Evolutionary conservation across 768 basidiomycete species (phyloP).

Genomic region (Pleurotus salmoneostramineus): DNA sequence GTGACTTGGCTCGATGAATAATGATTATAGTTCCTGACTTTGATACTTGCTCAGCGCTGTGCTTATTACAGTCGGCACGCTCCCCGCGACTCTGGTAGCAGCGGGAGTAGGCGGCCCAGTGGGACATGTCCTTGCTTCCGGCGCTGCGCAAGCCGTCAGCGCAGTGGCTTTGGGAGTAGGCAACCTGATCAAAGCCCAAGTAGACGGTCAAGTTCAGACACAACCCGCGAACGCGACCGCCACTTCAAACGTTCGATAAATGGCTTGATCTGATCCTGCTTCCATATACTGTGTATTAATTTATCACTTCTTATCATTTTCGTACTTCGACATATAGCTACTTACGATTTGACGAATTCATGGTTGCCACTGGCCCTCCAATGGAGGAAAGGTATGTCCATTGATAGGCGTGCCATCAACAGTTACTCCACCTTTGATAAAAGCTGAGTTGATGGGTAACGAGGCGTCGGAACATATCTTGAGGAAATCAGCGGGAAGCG

Average conservation of each 20-base stretch:
- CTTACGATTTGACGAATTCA: not conserved
- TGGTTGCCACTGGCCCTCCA: slow-evolving; percentile 31
- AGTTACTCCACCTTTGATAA: slow-evolving; percentile 41
- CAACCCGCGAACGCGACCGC: not conserved
- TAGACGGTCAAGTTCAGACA: slow-evolving; percentile 21
- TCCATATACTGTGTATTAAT: not conserved
- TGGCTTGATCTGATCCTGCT: not conserved
- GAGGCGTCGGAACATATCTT: slow-evolving; percentile 42
- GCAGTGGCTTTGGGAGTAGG: slow-evolving; percentile 77
- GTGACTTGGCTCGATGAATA: not conserved
- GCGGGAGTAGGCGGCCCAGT: slow-evolving; percentile 57
- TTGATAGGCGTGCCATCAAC: slow-evolving; percentile 36
- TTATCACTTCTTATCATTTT: slow-evolving; percentile 3
- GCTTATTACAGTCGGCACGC: slow-evolving; percentile 72
- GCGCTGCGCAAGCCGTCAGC: slow-evolving; percentile 74
- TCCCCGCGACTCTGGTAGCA: slow-evolving; percentile 68
- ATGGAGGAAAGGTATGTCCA: slow-evolving; percentile 27
- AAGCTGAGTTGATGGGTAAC: slow-evolving; percentile 33
- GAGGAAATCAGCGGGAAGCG: slow-evolving; percentile 54
- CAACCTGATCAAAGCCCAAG: slow-evolving; percentile 45
- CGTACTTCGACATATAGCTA: not conserved
- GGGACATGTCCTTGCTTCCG: slow-evolving; percentile 59
- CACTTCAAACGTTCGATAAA: slow-evolving; percentile 1
- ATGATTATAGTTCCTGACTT: slow-evolving; percentile 8
- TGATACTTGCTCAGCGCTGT: slow-evolving; percentile 75